phyloP scores from a whole-genome alignment of 257 asterid species.

The Cordia subcordata region DNA sequence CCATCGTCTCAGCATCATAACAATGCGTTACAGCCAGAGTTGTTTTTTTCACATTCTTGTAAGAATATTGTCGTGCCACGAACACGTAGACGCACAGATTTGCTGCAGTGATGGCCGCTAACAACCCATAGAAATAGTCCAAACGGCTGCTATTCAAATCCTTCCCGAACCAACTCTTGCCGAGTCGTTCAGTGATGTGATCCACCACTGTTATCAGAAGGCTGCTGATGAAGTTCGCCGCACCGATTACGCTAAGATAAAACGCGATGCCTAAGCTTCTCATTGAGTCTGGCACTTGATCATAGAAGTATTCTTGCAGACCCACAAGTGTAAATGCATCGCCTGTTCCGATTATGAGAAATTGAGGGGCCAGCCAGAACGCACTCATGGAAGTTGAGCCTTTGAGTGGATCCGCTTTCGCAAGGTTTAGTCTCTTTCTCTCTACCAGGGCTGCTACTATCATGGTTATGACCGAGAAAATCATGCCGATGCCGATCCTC shows the following conservation, averaged over 20 bases:
- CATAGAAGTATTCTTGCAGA: constrained; percentile 76
- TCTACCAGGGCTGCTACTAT: constrained; percentile 65
- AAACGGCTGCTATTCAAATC: constrained; percentile 33
- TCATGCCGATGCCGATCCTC: constrained; percentile 79
- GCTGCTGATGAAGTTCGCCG: constrained; percentile 61
- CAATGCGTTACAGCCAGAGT: constrained; percentile 50
- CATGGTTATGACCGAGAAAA: constrained; percentile 50
- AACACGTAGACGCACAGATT: constrained; percentile 40
- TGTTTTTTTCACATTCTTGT: constrained; percentile 55
- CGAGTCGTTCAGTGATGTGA: constrained; percentile 36
- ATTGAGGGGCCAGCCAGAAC: constrained; percentile 89
- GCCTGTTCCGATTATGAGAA: constrained; percentile 54
- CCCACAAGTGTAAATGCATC: constrained; percentile 84
- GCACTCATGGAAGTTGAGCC: constrained; percentile 71
- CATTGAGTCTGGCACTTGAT: constrained; percentile 88
- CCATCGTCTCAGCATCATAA: constrained; percentile 19
- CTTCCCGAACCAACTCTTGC: constrained; percentile 47
- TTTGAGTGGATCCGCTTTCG: constrained; percentile 15
- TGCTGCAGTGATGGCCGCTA: constrained; percentile 46
- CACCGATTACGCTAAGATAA: constrained; percentile 73
- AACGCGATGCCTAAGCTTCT: constrained; percentile 74
- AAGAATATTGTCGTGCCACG: constrained; percentile 50
- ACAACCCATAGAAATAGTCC: constrained; percentile 33
- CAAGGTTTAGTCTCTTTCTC: constrained; percentile 35
- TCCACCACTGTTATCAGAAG: constrained; percentile 63